Base-by-base conservation (phyloP, 2,329 filamentous ascomycete species). In the Claviceps sorghi region DNA sequence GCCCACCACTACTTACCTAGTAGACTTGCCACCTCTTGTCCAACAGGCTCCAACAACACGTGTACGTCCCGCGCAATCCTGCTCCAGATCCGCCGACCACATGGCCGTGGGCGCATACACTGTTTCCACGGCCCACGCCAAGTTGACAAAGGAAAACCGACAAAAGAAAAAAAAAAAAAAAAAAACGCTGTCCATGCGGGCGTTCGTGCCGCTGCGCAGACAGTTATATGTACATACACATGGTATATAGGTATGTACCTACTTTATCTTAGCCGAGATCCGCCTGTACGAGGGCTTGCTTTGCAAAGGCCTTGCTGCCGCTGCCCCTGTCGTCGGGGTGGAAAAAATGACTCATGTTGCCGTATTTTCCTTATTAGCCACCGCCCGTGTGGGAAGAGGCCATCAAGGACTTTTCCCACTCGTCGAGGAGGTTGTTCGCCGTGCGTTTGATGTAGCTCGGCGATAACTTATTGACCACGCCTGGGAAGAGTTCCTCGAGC, bases 341-440 rank as follows among this genome's bases (percentile, higher is more conserved):
- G 40, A 36, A 15, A 44, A 36, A 17, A 17, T 15, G 15, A 19
- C 32, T 51, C 30, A 55, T 36, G 42, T 8, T 32, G 42, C 58
- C 21, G 52, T 58, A 53, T 68, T 69, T 57, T 68, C 67, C 56
- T 67, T 66, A 56, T 63, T 57, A 21, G 56, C 58, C 32, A 53
- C 57, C 15, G 13, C 40, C 38, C 29, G 19, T 34, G 34, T 7
- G 26, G 26, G 45, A 22, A 11, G 67, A 65, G 9, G 65, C 57
- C 6, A 60, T 58, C 44, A 70, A 58, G 4, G 67, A 69, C 66
- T 82, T 87, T 70, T 97, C 91, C 87, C 88, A 95, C 64, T 95
- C 89, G 57, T 83, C 85, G 80, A 96, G 88, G 53, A 95, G 74
- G 56, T 84, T 86, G 38, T 83, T 86, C n/a, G 90, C 87, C 1